Evolutionary conservation across 2,329 filamentous ascomycete genomes (phyloP).

Genomic region (Cordyceps militaris): DNA sequence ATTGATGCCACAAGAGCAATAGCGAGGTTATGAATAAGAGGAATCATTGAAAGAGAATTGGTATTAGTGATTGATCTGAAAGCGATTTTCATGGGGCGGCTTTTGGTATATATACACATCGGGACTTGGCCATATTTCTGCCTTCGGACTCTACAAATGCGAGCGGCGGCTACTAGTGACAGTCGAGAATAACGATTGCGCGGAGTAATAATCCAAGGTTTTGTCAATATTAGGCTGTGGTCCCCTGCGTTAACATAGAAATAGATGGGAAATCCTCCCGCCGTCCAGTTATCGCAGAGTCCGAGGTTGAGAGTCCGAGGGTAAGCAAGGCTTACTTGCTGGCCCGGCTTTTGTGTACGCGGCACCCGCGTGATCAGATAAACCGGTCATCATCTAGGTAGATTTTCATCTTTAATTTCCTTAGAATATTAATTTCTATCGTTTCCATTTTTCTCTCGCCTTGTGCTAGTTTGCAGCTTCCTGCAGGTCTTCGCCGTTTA

Average conservation of each 20-base stretch:
- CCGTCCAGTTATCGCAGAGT: neutral
- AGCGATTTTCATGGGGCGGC: neutral
- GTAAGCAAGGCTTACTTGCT: neutral
- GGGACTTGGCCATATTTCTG: neutral
- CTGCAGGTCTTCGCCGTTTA: too few relatives aligned
- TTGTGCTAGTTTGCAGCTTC: too few relatives aligned
- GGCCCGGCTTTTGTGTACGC: too few relatives aligned
- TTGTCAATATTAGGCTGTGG: neutral
- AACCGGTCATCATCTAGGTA: too few relatives aligned
- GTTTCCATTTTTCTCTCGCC: too few relatives aligned
- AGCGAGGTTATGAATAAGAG: neutral
- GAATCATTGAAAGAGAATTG: neutral
- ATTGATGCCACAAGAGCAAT: slow-evolving; percentile 14
- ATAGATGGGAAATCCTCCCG: neutral
- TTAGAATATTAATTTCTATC: too few relatives aligned
- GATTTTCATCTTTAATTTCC: too few relatives aligned
- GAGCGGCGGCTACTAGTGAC: neutral
- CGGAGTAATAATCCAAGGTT: neutral
- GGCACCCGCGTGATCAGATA: too few relatives aligned
- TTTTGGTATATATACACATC: neutral
- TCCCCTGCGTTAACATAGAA: neutral
- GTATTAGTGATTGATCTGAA: neutral
- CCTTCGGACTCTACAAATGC: neutral
- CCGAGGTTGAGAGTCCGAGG: slow-evolving; percentile 8
- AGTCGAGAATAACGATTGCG: neutral